Evolutionary conservation across 129 eudicot species (phyloP), one percentile per base, ranked within the genome.

Genomic region (Escallonia rubra): DNA sequence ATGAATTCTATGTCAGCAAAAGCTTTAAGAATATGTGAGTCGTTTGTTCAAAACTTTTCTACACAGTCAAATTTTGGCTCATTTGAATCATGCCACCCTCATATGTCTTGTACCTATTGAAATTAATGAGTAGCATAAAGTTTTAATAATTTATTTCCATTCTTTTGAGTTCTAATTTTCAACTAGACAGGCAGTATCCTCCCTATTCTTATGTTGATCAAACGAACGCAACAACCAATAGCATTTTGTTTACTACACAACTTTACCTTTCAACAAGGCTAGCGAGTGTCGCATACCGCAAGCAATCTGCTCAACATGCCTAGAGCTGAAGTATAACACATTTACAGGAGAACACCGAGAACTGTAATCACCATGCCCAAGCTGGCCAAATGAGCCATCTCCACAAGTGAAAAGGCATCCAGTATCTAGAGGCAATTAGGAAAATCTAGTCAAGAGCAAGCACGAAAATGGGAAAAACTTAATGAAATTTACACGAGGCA

Each of bases 281-380:
- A 92, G 64, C 10, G 98, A 76, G 68, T 88, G 98, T 12, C 98
- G 96, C 98, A 92, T 83, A 43, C 98, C 98, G 65, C 96, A 92
- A 8, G 89, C 96, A 47, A 88, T 73, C 70, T 86, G 83, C 63
- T 79, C 68, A 10, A 86, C 98, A 75, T 65, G 89, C 69, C 79
- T 76, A 3, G 91, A 78, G 49, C 56, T 64, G 47, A 92, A 80
- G 71, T 55, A 62, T 0, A 75, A 72, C 54, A 92, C 95, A 65
- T 77, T 63, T 55, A 49, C 9, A 0, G 98, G 98, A 47, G 65
- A 70, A 10, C 74, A 68, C 48, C 72, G 81, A 44, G 87, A 86
- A 62, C 51, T 68, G 45, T 66, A 72, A 76, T 92, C 95, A 46
- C 96, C 98, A 40, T 83, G 87, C 61, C 96, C 98, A 70, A 92